Evolutionary conservation across 331 rosid genomes (phyloP).

Genomic region (Erythrophleum ivorense): DNA sequence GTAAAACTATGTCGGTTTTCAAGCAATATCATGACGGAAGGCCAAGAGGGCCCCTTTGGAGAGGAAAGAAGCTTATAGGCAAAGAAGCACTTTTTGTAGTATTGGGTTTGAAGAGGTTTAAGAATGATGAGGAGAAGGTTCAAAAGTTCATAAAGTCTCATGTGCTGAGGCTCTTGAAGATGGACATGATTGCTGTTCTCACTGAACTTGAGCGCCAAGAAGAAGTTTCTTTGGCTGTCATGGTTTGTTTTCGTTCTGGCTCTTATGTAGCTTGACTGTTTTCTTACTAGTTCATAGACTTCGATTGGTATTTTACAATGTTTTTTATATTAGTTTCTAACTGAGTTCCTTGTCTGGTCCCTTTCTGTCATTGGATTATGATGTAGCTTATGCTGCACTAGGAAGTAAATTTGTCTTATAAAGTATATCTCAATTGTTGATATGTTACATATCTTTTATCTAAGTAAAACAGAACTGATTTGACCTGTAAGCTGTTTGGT

Average conservation of each 20-base stretch:
- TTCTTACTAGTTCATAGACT: neutral
- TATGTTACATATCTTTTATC: neutral
- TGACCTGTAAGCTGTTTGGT: conserved; percentile 56
- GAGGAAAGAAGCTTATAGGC: conserved; percentile 86
- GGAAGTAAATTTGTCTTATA: neutral
- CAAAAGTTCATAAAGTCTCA: conserved; percentile 71
- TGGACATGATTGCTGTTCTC: conserved; percentile 85
- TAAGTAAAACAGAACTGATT: neutral
- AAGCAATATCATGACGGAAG: conserved; percentile 88
- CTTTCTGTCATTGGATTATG: neutral
- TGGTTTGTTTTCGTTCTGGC: conserved; percentile 47
- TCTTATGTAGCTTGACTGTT: conserved; percentile 6
- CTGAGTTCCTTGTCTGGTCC: neutral
- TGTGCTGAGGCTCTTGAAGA: conserved; percentile 75
- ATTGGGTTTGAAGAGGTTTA: conserved; percentile 78
- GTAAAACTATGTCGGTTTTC: conserved; percentile 35
- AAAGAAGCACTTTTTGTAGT: conserved; percentile 88
- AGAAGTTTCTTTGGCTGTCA: conserved; percentile 78
- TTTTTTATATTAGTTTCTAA: neutral
- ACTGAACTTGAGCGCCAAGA: conserved; percentile 94
- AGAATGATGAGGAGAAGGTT: conserved; percentile 71
- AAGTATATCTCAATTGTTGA: neutral
- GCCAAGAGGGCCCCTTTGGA: conserved; percentile 99
- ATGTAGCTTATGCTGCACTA: conserved; percentile 2
- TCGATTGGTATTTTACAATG: neutral